Base-by-base conservation (phyloP, 2,329 filamentous ascomycete genomes). In the Daldinia eschscholtzii region DNA sequence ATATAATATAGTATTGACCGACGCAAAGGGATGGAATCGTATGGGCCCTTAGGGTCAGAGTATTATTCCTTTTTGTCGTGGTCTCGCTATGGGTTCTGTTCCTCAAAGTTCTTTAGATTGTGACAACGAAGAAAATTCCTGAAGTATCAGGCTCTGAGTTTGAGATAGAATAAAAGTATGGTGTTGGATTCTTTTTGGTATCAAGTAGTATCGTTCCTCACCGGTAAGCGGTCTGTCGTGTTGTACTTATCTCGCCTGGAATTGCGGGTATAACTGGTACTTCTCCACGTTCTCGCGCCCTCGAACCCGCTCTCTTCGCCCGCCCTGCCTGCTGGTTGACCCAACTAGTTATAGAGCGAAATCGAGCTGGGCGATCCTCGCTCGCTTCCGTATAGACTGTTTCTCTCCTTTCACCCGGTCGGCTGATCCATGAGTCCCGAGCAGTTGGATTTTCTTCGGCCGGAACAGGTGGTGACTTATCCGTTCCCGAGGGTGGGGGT, bases 321-420 rank as follows among this genome's bases (percentile, higher is more conserved):
- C 87, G 83, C 2, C 84, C 85, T 7, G 85, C 85, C 77, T 91
- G 89, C 75, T 91, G 88, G 71, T 85, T 85, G 1, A 92, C 89
- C 89, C 89, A 92, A 33, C 87, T 89, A 63, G 82, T 84, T 63
- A 91, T 82, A 6, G 82, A 85, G 39, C 87, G 83, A 76, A 90
- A 91, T 4, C 85, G 83, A 13, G 86, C 81, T 4, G 86, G 84
- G 50, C 79, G 77, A 67, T 89, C 87, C 37, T 88, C 83, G 57
- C 85, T 88, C 3, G 83, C 81, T 57, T 83, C 80, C 0, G 87
- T 88, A 72, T 84, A 87, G 2, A 85, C 77, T 0, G 86, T 88
- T 50, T 88, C 86, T 33, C 86, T 81, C 56, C 74, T 74, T 33
- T 56, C 71, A 33, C 61, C 68, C 39, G 71, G 61, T 41, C 73